phyloP scores from a whole-genome alignment of 1,284 basidiomycete genomes.

The Phlebopus sp. region DNA sequence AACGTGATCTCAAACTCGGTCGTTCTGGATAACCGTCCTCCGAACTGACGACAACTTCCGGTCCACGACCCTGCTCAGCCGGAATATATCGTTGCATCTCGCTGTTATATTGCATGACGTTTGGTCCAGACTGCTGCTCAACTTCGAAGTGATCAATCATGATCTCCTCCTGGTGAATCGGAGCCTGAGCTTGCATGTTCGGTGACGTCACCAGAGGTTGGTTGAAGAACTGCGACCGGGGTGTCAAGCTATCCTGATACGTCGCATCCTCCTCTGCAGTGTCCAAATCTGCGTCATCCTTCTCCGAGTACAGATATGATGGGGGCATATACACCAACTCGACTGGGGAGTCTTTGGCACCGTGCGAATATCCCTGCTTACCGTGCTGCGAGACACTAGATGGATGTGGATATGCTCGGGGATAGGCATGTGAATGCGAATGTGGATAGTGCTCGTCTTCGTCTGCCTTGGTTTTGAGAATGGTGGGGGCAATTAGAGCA shows the following conservation, averaged over 20 bases:
- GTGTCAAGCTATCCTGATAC: conserved; percentile 32
- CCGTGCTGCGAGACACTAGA: conserved; percentile 2
- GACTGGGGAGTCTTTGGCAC: conserved; percentile 23
- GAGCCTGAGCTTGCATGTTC: conserved; percentile 8
- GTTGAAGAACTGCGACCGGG: conserved; percentile 6
- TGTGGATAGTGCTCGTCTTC: conserved; percentile 33
- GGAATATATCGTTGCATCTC: not conserved
- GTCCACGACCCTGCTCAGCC: conserved; percentile 9
- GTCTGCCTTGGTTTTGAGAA: conserved; percentile 76
- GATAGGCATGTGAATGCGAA: conserved; percentile 11
- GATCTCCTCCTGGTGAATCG: conserved; percentile 4
- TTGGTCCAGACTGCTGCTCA: conserved; percentile 6
- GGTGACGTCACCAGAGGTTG: conserved; percentile 7
- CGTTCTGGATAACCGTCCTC: conserved; percentile 16
- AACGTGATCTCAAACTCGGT: conserved; percentile 30
- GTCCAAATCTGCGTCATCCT: conserved; percentile 13
- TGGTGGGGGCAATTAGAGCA: conserved; percentile 91
- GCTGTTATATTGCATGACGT: conserved; percentile 22
- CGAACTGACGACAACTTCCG: conserved; percentile 29
- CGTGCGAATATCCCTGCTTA: conserved; percentile 12
- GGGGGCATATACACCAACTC: conserved; percentile 62
- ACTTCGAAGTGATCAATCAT: not conserved
- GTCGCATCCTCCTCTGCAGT: conserved; percentile 20
- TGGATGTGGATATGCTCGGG: conserved; percentile 10
- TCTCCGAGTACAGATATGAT: conserved; percentile 38